These are phyloP conservation scores for Gossypium arboreum DNA, from an alignment of 345 rosid species.

Conservation along the genomic window DNA sequence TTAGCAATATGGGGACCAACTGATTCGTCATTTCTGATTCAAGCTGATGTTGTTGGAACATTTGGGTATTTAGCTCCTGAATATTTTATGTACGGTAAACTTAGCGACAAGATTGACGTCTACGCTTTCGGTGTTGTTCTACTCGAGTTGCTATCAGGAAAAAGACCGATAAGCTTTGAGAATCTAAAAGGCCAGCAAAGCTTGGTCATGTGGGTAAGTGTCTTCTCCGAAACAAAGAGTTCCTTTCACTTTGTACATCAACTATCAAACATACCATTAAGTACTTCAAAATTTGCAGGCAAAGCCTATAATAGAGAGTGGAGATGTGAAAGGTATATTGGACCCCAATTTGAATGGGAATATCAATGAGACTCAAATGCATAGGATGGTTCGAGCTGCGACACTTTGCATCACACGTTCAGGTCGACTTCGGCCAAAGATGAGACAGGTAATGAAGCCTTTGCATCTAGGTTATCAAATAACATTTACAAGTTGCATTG, in stretches of 20 bases:
- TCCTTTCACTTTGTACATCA: not conserved
- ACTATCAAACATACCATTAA: not conserved
- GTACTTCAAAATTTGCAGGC: slow-evolving; percentile 52
- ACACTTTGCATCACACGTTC: slow-evolving; percentile 61
- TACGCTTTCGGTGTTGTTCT: slow-evolving; percentile 91
- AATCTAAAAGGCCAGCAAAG: slow-evolving; percentile 64
- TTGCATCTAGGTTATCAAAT: not conserved
- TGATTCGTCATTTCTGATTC: slow-evolving; percentile 49
- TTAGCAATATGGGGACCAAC: slow-evolving; percentile 84
- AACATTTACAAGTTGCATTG: not conserved
- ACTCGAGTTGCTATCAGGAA: slow-evolving; percentile 84
- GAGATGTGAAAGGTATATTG: slow-evolving; percentile 46
- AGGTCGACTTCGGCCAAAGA: slow-evolving; percentile 74
- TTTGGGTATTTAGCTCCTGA: slow-evolving; percentile 99
- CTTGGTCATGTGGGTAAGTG: slow-evolving; percentile 91
- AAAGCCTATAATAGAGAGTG: slow-evolving; percentile 56
- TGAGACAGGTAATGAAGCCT: slow-evolving; percentile 47
- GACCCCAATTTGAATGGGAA: slow-evolving; percentile 56
- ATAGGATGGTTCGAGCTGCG: slow-evolving; percentile 73
- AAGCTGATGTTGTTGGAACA: slow-evolving; percentile 76
- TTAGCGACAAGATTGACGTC: slow-evolving; percentile 86
- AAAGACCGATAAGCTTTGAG: slow-evolving; percentile 56
- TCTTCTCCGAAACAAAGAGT: not conserved
- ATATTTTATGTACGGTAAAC: slow-evolving; percentile 92
- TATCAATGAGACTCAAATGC: slow-evolving; percentile 57